Conservation (phyloP, 345 rosid species). For the Populus deltoides region DNA sequence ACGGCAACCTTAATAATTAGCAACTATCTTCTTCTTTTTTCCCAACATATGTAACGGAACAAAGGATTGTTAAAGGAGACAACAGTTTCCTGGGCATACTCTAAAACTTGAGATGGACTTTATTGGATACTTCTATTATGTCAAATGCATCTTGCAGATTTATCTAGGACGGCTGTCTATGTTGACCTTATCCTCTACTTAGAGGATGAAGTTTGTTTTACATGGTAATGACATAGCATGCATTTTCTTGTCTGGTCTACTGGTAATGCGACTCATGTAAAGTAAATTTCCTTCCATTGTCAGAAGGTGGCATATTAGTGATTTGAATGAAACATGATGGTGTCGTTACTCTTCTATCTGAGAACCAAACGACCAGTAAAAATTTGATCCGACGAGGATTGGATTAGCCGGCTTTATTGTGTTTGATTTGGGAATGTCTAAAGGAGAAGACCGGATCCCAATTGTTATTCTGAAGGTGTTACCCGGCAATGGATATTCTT, state of each 20-base stretch:
- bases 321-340: no score
- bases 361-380: no score
- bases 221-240: not conserved
- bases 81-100: not conserved
- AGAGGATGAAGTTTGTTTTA: not conserved
- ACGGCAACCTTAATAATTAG: constrained; percentile 6
- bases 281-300: not conserved
- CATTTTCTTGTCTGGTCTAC: not conserved
- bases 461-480: no score
- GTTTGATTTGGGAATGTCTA: not conserved
- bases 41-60: constrained; percentile 11
- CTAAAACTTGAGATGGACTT: not conserved
- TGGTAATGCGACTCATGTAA: not conserved
- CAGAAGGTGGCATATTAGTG: not conserved
- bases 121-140: not conserved
- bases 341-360: no score
- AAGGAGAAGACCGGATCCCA: not conserved
- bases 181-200: not conserved
- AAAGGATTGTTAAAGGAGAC: constrained; percentile 7
- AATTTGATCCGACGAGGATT: no score
- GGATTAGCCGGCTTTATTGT: no score
- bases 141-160: not conserved
- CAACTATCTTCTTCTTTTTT: not conserved
- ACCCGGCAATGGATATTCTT: no score
- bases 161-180: not conserved